Evolutionary conservation across 2,329 filamentous ascomycete species (phyloP), one percentile per base, ranked within the genome.

Genomic region (Fusarium nelsonii): DNA sequence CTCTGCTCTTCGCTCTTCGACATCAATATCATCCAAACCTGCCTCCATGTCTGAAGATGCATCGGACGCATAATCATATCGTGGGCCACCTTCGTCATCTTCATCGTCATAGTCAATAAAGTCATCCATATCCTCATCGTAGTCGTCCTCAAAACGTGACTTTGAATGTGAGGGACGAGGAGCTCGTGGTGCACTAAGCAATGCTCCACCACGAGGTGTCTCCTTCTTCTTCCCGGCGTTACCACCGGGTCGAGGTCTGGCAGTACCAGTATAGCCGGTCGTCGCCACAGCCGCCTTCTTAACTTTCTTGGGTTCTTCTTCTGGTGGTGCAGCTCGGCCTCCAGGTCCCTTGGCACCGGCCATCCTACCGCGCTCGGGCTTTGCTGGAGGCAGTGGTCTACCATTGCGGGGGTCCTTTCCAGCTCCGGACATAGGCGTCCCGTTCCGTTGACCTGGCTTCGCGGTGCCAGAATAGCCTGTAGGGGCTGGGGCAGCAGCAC

Each of bases 1-100:
- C 63, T 90, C 85, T 3, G 91, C 90, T 50, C 81, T 76, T 46
- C 83, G 81, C 76, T 95, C 92, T 77, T 95, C 92, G 36, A 85
- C 81, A 64, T 93, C 91, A 53, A 94, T 87, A 71, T 94, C 91
- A 63, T 90, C 90, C 37, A 91, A 77, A 34, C 91, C 91, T 3
- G 91, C 92, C 77, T 94, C 91, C 90, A 94, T 94, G 72, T 93
- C 92, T 8, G 90, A 92, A 7, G 90, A 91, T 8, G 77, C 88
- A 56, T 91, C 91, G 1, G 88, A 90, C 4, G 82, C 85, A 68
- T 92, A 90, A 48, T 83, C 84, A 64, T 86, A 84, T 8, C 80
- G 79, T 33, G 78, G 81, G 9, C 80, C 78, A 14, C 69, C 77
- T 3, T 76, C 78, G 1, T 84, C 82, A 7, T 87, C 85, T 0